Evolutionary conservation across 345 rosid genomes (phyloP).

Genomic region (Nephelium lappaceum): DNA sequence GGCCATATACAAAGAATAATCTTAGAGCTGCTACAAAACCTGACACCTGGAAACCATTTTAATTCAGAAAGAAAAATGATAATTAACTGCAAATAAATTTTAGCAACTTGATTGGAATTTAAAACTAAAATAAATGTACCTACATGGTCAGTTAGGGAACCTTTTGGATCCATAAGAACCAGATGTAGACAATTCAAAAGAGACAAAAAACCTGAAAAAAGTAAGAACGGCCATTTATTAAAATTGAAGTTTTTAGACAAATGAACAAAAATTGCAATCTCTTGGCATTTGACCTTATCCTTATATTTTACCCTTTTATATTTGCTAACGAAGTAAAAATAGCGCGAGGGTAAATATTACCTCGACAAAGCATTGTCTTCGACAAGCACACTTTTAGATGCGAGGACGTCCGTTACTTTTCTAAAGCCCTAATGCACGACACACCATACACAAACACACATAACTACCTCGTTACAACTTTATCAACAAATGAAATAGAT

Average conservation of each 20-base stretch:
- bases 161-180: slow-evolving; percentile 68
- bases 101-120: background rate
- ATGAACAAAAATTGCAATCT: slow-evolving; percentile 1
- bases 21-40: slow-evolving; percentile 75
- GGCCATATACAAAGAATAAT: slow-evolving; percentile 78
- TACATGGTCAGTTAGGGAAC: slow-evolving; percentile 79
- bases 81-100: slow-evolving; percentile 2
- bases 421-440: slow-evolving; percentile 59
- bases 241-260: background rate
- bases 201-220: slow-evolving; percentile 68
- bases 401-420: slow-evolving; percentile 79
- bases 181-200: slow-evolving; percentile 79
- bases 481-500: slow-evolving; percentile 15
- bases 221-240: background rate
- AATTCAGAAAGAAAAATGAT: slow-evolving; percentile 17
- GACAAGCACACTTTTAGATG: slow-evolving; percentile 53
- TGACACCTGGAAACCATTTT: slow-evolving; percentile 57
- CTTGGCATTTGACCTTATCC: background rate
- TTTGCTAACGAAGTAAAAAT: background rate
- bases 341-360: slow-evolving; percentile 31
- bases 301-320: background rate
- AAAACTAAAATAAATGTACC: slow-evolving; percentile 34
- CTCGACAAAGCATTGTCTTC: slow-evolving; percentile 72
- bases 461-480: slow-evolving; percentile 9
- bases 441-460: slow-evolving; percentile 12